Evolutionary conservation across 805 yeast species (phyloP).

Genomic region (Schwanniomyces pseudopolymorphus): DNA sequence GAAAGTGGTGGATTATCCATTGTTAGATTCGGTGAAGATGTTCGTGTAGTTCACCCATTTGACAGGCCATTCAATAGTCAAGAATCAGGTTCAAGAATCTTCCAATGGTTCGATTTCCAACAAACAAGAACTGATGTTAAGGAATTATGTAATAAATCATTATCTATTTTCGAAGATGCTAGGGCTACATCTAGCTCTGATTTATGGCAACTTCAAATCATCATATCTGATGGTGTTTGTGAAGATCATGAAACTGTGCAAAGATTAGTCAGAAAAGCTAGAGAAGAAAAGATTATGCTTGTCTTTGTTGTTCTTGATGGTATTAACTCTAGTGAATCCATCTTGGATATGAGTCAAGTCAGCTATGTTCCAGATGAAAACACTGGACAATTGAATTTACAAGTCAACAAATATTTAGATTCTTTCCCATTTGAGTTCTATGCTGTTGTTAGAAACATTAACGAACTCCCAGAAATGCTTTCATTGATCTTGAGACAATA

Average conservation of each 20-base stretch:
- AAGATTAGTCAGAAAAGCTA: constrained; percentile 83
- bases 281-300: constrained; percentile 90
- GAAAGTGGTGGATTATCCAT: constrained; percentile 93
- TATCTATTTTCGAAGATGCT: constrained; percentile 69
- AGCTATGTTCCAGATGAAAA: constrained; percentile 65
- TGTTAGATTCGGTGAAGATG: constrained; percentile 84
- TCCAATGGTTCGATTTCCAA: constrained; percentile 88
- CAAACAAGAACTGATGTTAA: constrained; percentile 85
- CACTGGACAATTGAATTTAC: constrained; percentile 67
- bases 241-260: constrained; percentile 87
- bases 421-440: constrained; percentile 96
- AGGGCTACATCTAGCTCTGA: constrained; percentile 49
- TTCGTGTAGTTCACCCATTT: constrained; percentile 85
- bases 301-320: constrained; percentile 95
- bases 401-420: constrained; percentile 83
- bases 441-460: constrained; percentile 86
- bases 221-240: constrained; percentile 94
- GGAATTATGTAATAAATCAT: constrained; percentile 67
- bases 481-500: constrained; percentile 88
- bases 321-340: constrained; percentile 77
- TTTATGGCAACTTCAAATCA: constrained; percentile 90
- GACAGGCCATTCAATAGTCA: constrained; percentile 73
- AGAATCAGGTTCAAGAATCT: constrained; percentile 79
- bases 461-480: constrained; percentile 88
- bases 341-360: constrained; percentile 93